Conservation (phyloP, 371 early-diverging fungal genomes). For the Syncephalastrum contaminatum region DNA sequence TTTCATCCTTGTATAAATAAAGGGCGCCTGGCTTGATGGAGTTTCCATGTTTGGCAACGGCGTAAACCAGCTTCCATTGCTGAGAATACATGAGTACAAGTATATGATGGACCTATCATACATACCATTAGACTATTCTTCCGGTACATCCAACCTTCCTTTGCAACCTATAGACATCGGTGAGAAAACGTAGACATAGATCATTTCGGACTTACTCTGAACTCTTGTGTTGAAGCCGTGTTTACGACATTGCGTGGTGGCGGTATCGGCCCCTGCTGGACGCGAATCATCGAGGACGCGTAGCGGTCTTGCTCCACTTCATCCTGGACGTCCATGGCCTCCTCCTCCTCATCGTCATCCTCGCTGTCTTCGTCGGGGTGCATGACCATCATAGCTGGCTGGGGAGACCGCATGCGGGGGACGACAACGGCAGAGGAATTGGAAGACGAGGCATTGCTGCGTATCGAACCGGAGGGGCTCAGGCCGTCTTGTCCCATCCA, state of each 20-base stretch:
- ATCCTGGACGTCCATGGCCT: not conserved
- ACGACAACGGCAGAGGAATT: not conserved
- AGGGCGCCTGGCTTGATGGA: slow-evolving; percentile 46
- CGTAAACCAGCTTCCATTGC: slow-evolving; percentile 54
- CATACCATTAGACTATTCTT: slow-evolving; percentile 46
- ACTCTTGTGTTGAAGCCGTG: slow-evolving; percentile 24
- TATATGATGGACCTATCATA: not conserved
- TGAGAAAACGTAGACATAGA: not conserved
- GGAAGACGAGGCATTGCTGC: slow-evolving; percentile 10
- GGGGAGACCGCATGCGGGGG: not conserved
- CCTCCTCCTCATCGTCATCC: slow-evolving; percentile 12
- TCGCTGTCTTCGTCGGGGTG: slow-evolving; percentile 1
- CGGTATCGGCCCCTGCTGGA: not conserved
- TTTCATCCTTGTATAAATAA: slow-evolving; percentile 48
- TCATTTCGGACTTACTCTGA: slow-evolving; percentile 17
- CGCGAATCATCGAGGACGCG: not conserved
- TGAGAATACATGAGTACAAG: slow-evolving; percentile 5
- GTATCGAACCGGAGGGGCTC: slow-evolving; percentile 13
- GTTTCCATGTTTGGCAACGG: slow-evolving; percentile 55
- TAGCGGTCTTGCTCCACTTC: not conserved
- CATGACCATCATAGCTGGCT: not conserved
- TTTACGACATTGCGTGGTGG: slow-evolving; percentile 4
- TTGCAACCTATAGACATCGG: slow-evolving; percentile 27
- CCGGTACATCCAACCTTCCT: slow-evolving; percentile 49
- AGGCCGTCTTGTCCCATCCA: slow-evolving; percentile 22